These are phyloP conservation scores for Thelonectria olida DNA, from an alignment of 2,329 filamentous ascomycete species.

Conservation along the genomic window DNA sequence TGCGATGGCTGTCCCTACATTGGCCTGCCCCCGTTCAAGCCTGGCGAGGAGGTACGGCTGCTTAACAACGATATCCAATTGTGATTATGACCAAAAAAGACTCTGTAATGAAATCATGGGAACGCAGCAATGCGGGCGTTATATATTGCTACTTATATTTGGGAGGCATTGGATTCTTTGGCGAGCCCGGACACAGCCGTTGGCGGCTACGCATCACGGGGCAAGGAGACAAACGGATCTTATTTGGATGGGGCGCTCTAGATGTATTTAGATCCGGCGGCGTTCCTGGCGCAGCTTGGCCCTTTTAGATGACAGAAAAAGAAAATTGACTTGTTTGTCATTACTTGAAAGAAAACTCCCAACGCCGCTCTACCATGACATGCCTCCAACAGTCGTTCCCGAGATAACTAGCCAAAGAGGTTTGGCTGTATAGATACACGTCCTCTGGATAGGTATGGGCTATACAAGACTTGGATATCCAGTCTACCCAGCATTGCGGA, in stretches of 20 bases:
- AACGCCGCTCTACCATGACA: conserved; percentile 26
- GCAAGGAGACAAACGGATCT: conserved; percentile 26
- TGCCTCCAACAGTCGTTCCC: neutral
- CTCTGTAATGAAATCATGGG: conserved; percentile 25
- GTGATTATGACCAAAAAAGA: conserved; percentile 50
- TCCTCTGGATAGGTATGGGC: neutral
- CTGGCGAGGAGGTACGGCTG: conserved; percentile 90
- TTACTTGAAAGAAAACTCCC: conserved; percentile 26
- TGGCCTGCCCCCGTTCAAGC: conserved; percentile 94
- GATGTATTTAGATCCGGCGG: conserved; percentile 33
- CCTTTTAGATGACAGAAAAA: conserved; percentile 35
- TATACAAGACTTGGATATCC: neutral
- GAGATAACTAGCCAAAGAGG: conserved; percentile 11
- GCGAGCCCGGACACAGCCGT: conserved; percentile 31
- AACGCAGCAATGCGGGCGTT: conserved; percentile 37
- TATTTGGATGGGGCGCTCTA: conserved; percentile 36
- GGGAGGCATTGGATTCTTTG: conserved; percentile 29
- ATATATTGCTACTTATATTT: conserved; percentile 29
- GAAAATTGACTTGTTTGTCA: conserved; percentile 30
- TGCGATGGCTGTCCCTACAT: conserved; percentile 83
- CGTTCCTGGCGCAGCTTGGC: conserved; percentile 36
- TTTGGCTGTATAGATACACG: neutral
- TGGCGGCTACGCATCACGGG: conserved; percentile 17
- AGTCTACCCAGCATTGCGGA: neutral
- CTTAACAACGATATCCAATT: conserved; percentile 88